Percentiles rank a stretch among this genome's conserved stretches.
Conservation (phyloP, 2,329 filamentous ascomycete species). For the Colletotrichum cereale region DNA sequence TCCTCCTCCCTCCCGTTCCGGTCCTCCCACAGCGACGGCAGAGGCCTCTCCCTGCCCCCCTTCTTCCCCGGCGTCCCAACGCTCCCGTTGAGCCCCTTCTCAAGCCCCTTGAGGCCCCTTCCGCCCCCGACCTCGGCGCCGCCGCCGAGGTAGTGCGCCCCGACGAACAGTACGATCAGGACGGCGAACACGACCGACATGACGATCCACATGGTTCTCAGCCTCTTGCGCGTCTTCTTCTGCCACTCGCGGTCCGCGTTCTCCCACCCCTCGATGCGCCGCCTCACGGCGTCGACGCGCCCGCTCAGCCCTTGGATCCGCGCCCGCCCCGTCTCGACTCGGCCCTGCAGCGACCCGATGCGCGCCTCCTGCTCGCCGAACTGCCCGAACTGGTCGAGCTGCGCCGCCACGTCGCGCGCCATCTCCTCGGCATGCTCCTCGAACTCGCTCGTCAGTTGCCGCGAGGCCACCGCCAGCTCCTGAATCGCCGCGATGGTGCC, state of each 20-base stretch:
- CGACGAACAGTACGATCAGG: conserved; percentile 58
- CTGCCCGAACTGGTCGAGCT: conserved; percentile 70
- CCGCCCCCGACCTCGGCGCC: conserved; percentile 7
- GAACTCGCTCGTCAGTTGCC: conserved; percentile 70
- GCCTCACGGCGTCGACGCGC: conserved; percentile 73
- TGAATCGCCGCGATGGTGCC: conserved; percentile 74
- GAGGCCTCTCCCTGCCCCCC: conserved; percentile 26
- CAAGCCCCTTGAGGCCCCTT: not conserved
- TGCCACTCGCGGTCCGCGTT: conserved; percentile 75
- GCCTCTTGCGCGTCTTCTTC: conserved; percentile 72
- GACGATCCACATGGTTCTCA: conserved; percentile 74
- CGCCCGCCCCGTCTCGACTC: conserved; percentile 71
- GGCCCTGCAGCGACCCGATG: conserved; percentile 71
- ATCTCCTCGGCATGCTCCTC: conserved; percentile 69
- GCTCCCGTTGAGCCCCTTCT: conserved; percentile 23
- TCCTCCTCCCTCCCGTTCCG: conserved; percentile 45
- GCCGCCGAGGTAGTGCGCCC: conserved; percentile 48
- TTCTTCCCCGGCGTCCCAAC: not conserved
- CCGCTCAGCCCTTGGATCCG: conserved; percentile 71
- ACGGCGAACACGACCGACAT: conserved; percentile 63
- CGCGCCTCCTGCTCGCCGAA: conserved; percentile 75
- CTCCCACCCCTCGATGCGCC: conserved; percentile 76
- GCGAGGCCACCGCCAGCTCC: conserved; percentile 73
- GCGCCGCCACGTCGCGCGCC: conserved; percentile 69
- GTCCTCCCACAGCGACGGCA: conserved; percentile 42